These are phyloP conservation scores for Angophora floribunda DNA, from an alignment of 345 rosid species.

Conservation along the genomic window DNA sequence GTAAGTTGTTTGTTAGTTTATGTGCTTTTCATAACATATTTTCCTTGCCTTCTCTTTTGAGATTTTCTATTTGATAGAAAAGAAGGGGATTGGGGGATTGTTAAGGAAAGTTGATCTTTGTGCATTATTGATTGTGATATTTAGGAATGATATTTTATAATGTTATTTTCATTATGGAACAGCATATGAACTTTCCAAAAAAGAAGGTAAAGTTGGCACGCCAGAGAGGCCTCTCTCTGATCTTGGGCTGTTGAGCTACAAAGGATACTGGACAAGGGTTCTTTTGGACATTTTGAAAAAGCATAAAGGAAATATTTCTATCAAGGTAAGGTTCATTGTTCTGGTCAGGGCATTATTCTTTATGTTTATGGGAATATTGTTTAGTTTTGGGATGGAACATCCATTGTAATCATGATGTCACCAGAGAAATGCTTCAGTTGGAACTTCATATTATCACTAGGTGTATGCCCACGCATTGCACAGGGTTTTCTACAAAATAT, in stretches of 20 bases:
- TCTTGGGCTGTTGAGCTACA: constrained; percentile 89
- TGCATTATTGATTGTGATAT: not conserved
- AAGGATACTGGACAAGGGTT: constrained; percentile 98
- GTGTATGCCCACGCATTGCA: not conserved
- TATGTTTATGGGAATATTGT: not conserved
- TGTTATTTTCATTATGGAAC: constrained; percentile 5
- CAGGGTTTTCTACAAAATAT: not conserved
- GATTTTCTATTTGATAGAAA: not conserved
- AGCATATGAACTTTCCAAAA: constrained; percentile 99
- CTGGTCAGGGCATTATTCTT: not conserved
- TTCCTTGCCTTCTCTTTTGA: not conserved
- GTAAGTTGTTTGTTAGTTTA: constrained; percentile 33
- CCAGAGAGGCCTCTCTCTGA: constrained; percentile 99
- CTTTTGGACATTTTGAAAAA: constrained; percentile 92
- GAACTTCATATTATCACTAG: not conserved
- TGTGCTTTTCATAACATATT: not conserved
- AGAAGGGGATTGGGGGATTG: not conserved
- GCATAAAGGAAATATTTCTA: constrained; percentile 97
- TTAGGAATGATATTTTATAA: not conserved
- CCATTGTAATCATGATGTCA: not conserved
- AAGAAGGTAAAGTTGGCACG: constrained; percentile 98
- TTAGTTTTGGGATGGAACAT: not conserved
- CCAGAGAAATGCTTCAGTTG: not conserved
- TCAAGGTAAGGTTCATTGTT: constrained; percentile 43
- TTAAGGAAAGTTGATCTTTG: not conserved